phyloP scores from a whole-genome alignment of 371 early-diverging fungal genomes.

The Rhizomucor miehei region DNA sequence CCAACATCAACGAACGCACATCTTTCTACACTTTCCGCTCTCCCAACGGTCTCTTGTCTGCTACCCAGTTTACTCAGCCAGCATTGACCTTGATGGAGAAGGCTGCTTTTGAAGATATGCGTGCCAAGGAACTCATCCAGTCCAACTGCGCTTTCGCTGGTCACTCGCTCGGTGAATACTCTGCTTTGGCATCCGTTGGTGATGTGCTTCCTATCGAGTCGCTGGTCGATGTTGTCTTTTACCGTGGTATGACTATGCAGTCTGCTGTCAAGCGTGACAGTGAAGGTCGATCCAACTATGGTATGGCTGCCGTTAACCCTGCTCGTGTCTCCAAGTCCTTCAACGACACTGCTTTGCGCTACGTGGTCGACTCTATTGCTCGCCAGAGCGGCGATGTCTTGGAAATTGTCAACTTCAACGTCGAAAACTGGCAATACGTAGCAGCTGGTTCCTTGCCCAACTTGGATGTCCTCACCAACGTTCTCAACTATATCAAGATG shows the following conservation, averaged over 20 bases:
- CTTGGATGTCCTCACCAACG: slow-evolving; percentile 77
- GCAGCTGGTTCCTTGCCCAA: slow-evolving; percentile 86
- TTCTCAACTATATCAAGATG: slow-evolving; percentile 79
- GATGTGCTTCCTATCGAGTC: slow-evolving; percentile 85
- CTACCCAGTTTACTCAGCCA: slow-evolving; percentile 97
- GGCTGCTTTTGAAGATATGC: slow-evolving; percentile 93
- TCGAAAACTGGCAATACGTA: slow-evolving; percentile 95
- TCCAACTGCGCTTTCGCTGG: slow-evolving; percentile 89
- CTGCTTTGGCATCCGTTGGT: slow-evolving; percentile 89
- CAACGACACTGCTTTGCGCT: slow-evolving; percentile 80
- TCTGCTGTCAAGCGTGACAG: slow-evolving; percentile 86
- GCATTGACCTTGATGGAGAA: slow-evolving; percentile 91
- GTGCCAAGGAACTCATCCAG: slow-evolving; percentile 82
- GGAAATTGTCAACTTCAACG: slow-evolving; percentile 97
- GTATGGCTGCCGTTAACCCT: slow-evolving; percentile 95
- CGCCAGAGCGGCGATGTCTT: slow-evolving; percentile 74
- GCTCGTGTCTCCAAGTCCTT: slow-evolving; percentile 85
- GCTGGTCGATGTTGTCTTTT: slow-evolving; percentile 92
- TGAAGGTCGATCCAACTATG: slow-evolving; percentile 85
- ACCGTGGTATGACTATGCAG: slow-evolving; percentile 98
- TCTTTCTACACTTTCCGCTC: slow-evolving; percentile 88
- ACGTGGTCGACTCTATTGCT: slow-evolving; percentile 82
- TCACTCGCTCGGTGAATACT: slow-evolving; percentile 96
- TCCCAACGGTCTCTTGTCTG: slow-evolving; percentile 87
- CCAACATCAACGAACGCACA: slow-evolving; percentile 80